Conservation (phyloP, 352 stramenopile species). For the Phytopythium helicoides region DNA sequence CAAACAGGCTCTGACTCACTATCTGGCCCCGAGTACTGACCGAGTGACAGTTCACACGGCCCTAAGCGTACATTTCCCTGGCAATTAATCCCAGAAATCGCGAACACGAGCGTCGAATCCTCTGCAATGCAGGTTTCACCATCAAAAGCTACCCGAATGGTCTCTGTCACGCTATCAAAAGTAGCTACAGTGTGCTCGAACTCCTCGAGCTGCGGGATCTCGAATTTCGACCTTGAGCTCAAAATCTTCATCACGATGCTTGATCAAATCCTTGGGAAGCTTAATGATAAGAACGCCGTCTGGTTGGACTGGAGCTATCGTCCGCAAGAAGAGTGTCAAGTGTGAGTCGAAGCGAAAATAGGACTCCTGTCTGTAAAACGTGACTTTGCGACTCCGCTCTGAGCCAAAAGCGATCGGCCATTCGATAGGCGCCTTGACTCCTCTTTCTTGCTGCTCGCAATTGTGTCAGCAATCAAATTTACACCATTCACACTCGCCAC, state of each 20-base stretch:
- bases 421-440: background rate
- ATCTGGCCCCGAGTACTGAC: background rate
- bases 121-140: background rate
- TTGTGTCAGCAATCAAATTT: background rate
- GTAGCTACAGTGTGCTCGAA: background rate
- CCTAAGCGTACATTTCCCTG: no score
- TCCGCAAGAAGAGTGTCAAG: background rate
- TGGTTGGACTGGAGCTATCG: background rate
- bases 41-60: background rate
- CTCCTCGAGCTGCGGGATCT: background rate
- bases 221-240: background rate
- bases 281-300: background rate
- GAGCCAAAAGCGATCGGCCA: background rate
- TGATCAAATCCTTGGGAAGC: background rate
- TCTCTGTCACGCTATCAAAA: background rate
- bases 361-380: constrained; percentile 1
- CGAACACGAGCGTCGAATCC: background rate
- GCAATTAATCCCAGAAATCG: background rate
- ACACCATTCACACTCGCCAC: background rate
- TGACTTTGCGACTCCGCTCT: background rate
- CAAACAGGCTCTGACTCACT: background rate
- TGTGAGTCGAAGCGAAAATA: background rate
- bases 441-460: background rate
- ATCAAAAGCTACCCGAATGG: background rate
- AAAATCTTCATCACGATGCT: background rate